Conservation (phyloP, 225 moss, liverwort and hornwort genomes). For the Climacium dendroides region DNA sequence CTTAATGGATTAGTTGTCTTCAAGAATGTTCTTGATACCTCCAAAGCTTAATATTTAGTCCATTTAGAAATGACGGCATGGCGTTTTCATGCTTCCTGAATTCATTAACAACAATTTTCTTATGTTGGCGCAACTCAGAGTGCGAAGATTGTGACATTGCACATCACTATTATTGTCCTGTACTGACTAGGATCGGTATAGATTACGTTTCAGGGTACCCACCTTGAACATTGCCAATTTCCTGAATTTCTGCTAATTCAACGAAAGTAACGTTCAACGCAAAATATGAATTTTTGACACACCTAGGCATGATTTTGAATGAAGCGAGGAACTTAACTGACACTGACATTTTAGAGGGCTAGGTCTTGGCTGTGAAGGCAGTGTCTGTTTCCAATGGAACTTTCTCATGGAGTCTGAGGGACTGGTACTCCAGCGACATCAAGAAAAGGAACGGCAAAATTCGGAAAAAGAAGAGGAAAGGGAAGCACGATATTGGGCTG, state of each 20-base stretch:
- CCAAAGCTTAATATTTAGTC: not conserved
- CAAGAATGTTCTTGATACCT: not conserved
- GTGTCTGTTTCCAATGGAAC: constrained; percentile 18
- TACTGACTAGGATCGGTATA: not conserved
- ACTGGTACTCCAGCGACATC: not conserved
- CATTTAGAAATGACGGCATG: not conserved
- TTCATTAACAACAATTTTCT: no score
- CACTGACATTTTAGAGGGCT: not conserved
- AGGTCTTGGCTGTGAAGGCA: constrained; percentile 7
- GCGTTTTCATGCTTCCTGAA: no score
- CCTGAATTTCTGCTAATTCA: not conserved
- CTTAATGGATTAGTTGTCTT: not conserved
- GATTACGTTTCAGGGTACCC: not conserved
- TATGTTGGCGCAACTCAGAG: no score
- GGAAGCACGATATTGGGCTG: not conserved
- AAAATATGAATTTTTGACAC: not conserved
- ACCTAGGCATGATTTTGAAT: not conserved
- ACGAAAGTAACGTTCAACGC: not conserved
- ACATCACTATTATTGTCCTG: no score
- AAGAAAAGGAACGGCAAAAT: not conserved
- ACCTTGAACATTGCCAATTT: not conserved
- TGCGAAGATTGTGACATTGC: no score
- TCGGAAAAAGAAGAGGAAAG: not conserved
- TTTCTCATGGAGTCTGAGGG: constrained; percentile 48
- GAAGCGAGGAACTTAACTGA: not conserved